phyloP scores from a whole-genome alignment of 495 filamentous ascomycete species.

The Penicillium soppii region DNA sequence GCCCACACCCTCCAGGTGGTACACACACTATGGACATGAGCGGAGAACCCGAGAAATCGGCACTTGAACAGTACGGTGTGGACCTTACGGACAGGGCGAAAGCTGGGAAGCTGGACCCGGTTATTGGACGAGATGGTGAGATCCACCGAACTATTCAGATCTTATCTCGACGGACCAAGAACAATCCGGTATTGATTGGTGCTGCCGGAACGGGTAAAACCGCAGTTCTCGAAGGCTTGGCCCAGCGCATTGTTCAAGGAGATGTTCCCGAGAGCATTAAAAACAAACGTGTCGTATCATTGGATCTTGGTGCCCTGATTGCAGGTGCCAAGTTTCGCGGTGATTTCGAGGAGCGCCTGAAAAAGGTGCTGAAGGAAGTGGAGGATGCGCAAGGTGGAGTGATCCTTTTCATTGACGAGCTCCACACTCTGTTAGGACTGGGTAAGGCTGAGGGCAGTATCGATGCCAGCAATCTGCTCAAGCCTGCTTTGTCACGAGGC shows the following conservation, averaged over 20 bases:
- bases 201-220: conserved; percentile 94
- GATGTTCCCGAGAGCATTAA: conserved; percentile 97
- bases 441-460: conserved; percentile 96
- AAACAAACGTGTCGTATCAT: conserved; percentile 80
- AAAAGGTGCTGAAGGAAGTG: conserved; percentile 87
- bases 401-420: conserved; percentile 94
- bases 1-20: conserved; percentile 84
- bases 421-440: conserved; percentile 87
- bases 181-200: conserved; percentile 94
- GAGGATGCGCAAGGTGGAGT: conserved; percentile 83
- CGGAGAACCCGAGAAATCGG: conserved; percentile 74
- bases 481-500: conserved; percentile 88
- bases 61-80: conserved; percentile 85
- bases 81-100: conserved; percentile 85
- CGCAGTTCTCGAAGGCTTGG: conserved; percentile 88
- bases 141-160: conserved; percentile 95
- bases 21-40: conserved; percentile 91
- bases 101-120: conserved; percentile 89
- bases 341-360: conserved; percentile 94
- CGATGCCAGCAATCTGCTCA: conserved; percentile 92
- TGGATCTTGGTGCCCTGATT: conserved; percentile 89
- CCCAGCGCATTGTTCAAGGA: conserved; percentile 84
- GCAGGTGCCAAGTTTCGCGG: conserved; percentile 94
- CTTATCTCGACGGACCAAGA: conserved; percentile 89
- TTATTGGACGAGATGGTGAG: conserved; percentile 88